Evolutionary conservation across 2,329 filamentous ascomycete genomes (phyloP).

Genomic region (Annulohypoxylon truncatum): DNA sequence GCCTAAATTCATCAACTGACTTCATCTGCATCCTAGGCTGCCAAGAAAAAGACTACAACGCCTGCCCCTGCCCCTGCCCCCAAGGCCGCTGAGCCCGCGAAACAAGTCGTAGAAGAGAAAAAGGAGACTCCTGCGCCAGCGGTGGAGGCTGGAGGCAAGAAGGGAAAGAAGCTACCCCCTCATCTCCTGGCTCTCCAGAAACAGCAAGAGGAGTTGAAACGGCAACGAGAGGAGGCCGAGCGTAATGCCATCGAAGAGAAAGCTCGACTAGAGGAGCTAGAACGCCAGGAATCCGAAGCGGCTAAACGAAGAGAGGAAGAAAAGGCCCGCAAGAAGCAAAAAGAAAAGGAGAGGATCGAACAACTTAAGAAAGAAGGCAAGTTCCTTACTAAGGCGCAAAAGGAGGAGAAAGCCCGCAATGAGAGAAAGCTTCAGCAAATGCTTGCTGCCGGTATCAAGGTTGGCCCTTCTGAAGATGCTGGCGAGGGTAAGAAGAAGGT

Average conservation of each 20-base stretch:
- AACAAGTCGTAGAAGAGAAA: constrained; percentile 62
- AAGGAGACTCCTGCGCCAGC: constrained; percentile 59
- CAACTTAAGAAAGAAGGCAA: constrained; percentile 90
- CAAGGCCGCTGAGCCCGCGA: constrained; percentile 68
- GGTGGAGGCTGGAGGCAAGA: constrained; percentile 67
- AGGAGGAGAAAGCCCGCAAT: constrained; percentile 81
- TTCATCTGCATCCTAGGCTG: constrained; percentile 65
- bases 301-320: constrained; percentile 76
- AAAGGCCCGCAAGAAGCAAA: constrained; percentile 83
- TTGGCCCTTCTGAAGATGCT: constrained; percentile 68
- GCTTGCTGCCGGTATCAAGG: constrained; percentile 80
- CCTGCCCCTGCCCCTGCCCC: constrained; percentile 61
- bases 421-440: constrained; percentile 87
- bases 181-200: constrained; percentile 80
- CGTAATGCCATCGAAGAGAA: constrained; percentile 71
- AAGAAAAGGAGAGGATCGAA: constrained; percentile 86
- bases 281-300: constrained; percentile 74
- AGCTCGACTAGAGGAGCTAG: constrained; percentile 72
- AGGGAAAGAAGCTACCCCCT: constrained; percentile 90
- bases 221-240: constrained; percentile 72
- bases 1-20: not conserved
- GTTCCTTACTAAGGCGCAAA: constrained; percentile 86
- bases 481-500: constrained; percentile 79
- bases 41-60: constrained; percentile 80
- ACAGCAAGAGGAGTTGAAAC: constrained; percentile 82